Evolutionary conservation across 2,329 filamentous ascomycete species (phyloP), one percentile per base, ranked within the genome.

Genomic region (Ophiocordyceps camponoti-floridani): DNA sequence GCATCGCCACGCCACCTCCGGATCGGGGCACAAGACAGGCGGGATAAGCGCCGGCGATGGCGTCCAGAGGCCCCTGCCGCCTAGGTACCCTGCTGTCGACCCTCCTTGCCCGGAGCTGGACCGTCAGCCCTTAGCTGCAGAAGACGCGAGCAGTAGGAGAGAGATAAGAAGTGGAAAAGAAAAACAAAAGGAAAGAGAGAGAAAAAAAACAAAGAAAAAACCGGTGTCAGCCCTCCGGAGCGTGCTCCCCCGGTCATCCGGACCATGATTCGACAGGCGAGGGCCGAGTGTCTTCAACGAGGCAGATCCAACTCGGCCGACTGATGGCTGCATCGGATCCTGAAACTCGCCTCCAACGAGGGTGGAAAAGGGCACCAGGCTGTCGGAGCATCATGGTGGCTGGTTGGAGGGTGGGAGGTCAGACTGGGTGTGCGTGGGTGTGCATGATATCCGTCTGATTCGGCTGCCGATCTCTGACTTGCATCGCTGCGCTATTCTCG

Each of bases 391-490:
- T 38, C 35, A 38, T 11, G n/a, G n/a, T 18, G 35, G 35, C 35
- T 38, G 35, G 28, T 9, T 8, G 28, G 12, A 23, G 23, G 23
- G 23, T 23, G 40, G 41, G 33, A 44, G 42, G 45, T 44, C 42
- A 46, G 45, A 44, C 42, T 23, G 23, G 23, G 3, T 23, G 23
- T 23, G 23, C 5, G 23, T 23, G 23, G 23, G 35, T 18, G 18
- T 18, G 35, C 35, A 38, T n/a, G n/a, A 10, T 38, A 42, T 46
- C 40, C 42, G 44, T 49, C 45, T 47, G 49, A 42, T 46, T 41
- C 42, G 44, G 48, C 45, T 47, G 49, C 44, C 46, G 47, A 51
- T 51, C 48, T 51, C 49, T 51, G 43, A 50, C 49, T 46, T 49
- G 49, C 49, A 45, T 45, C 43, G 19, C 38, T 44, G 42, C 42